These are phyloP conservation scores for Backusella macrospora DNA, from an alignment of 192 early-diverging fungal species.

Conservation along the genomic window DNA sequence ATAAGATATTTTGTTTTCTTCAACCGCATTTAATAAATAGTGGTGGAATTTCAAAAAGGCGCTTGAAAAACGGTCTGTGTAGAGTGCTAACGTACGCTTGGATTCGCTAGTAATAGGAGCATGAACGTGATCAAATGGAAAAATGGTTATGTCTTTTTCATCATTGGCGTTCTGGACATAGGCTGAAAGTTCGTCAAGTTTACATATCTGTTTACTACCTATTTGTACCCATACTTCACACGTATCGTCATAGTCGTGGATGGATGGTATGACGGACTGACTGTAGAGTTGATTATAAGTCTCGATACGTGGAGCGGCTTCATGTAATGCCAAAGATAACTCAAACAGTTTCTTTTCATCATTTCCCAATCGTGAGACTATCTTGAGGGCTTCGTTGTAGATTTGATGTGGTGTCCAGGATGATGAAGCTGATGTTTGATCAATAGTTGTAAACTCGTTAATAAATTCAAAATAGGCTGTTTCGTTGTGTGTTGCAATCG, in stretches of 20 bases:
- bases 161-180: conserved; percentile 17
- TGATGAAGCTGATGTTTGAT: conserved; percentile 18
- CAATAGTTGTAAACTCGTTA: conserved; percentile 50
- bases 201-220: conserved; percentile 72
- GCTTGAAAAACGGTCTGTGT: conserved; percentile 68
- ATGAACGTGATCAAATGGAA: conserved; percentile 69
- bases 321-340: conserved; percentile 70
- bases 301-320: conserved; percentile 77
- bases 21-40: conserved; percentile 51
- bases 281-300: conserved; percentile 84
- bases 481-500: conserved; percentile 64
- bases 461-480: conserved; percentile 68
- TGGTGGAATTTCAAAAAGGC: conserved; percentile 64
- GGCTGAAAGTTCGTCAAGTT: conserved; percentile 46
- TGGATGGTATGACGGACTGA: conserved; percentile 62
- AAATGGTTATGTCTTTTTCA: conserved; percentile 22
- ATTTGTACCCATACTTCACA: conserved; percentile 74
- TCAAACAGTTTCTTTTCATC: conserved; percentile 64
- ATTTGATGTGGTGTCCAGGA: conserved; percentile 42
- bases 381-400: conserved; percentile 52
- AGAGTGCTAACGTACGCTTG: conserved; percentile 61
- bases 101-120: conserved; percentile 6
- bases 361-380: conserved; percentile 53
- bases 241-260: conserved; percentile 48
- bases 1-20: conserved; percentile 56